A percentile compares a stretch with the other conserved stretches of the same genome.
Evolutionary conservation across 2,329 filamentous ascomycete species (phyloP).

Genomic region (Fusarium sp.): DNA sequence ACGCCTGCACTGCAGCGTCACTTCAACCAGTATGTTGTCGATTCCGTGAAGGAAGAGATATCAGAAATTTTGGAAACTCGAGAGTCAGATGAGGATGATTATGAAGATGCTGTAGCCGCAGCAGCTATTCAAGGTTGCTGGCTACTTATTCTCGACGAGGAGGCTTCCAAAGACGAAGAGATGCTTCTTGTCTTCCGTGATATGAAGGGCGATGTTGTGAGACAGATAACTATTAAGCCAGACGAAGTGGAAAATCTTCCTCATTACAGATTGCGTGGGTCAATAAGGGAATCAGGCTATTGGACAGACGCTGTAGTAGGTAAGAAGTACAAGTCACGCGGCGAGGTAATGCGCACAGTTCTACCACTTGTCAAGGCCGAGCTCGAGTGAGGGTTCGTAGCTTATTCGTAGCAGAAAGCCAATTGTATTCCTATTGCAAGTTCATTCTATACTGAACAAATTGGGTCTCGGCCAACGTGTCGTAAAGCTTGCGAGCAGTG

Average conservation of each 20-base stretch:
- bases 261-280: neutral
- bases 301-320: neutral
- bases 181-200: neutral
- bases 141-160: neutral
- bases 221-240: neutral
- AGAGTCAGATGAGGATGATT: neutral
- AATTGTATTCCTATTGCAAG: neutral
- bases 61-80: rapidly evolving
- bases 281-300: neutral
- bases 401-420: rapidly evolving
- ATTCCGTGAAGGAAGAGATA: neutral
- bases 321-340: neutral
- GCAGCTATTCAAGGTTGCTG: neutral
- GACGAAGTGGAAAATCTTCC: rapidly evolving
- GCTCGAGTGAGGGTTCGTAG: rapidly evolving
- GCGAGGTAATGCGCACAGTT: neutral
- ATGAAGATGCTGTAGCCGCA: neutral
- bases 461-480: conserved; percentile 28
- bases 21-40: neutral
- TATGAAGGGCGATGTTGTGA: neutral
- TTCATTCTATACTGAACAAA: conserved; percentile 38
- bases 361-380: neutral
- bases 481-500: conserved; percentile 24
- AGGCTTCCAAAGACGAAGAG: neutral
- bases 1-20: neutral